phyloP scores from a whole-genome alignment of 116 monocot genomes.

The Cymodocea nodosa region DNA sequence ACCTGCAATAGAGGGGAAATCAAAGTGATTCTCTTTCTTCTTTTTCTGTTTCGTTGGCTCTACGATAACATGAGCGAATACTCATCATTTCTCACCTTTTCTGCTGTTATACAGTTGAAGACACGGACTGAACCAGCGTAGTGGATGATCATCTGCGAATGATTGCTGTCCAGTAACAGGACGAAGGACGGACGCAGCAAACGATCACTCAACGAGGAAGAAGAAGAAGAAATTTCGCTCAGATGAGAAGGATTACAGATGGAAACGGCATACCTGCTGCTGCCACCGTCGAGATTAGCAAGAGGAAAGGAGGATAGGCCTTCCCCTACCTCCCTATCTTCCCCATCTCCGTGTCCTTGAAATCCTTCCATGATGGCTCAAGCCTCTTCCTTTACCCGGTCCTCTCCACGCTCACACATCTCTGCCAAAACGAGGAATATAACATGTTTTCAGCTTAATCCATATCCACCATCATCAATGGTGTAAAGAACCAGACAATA shows the following conservation, averaged over 20 bases:
- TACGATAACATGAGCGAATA: neutral
- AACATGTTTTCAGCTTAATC: too few relatives aligned
- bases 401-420: neutral
- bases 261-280: neutral
- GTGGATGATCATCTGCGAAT: constrained; percentile 65
- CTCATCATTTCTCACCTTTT: constrained; percentile 35
- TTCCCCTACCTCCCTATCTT: neutral
- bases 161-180: neutral
- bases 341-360: neutral
- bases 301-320: neutral
- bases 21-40: neutral
- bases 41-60: too few relatives aligned
- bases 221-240: neutral
- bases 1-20: constrained; percentile 22
- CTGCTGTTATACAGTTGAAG: constrained; percentile 46
- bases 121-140: constrained; percentile 59
- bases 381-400: neutral
- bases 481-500: too few relatives aligned
- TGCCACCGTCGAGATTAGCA: neutral
- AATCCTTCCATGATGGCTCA: neutral
- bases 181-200: neutral
- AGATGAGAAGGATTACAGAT: neutral
- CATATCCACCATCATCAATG: too few relatives aligned
- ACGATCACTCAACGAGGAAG: neutral
- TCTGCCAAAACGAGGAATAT: too few relatives aligned